Conservation (phyloP, 208 protist genomes). For the Lotmaria passim region DNA sequence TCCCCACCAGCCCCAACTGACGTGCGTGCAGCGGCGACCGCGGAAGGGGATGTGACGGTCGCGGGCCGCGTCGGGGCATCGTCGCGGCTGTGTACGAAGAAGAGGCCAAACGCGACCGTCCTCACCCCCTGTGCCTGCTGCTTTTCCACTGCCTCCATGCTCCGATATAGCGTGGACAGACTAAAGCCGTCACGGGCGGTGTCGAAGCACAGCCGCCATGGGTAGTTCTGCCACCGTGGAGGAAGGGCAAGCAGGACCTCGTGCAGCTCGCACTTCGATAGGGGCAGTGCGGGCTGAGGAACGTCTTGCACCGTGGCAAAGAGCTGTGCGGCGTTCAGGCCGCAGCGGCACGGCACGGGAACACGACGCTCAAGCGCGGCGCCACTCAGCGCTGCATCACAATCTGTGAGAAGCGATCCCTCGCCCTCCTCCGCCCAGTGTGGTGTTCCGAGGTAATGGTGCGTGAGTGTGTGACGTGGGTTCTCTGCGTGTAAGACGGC, state of each 20-base stretch:
- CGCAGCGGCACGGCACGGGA: slow-evolving; percentile 11
- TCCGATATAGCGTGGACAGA: slow-evolving; percentile 55
- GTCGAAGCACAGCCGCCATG: slow-evolving; percentile 64
- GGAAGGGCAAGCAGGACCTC: slow-evolving; percentile 53
- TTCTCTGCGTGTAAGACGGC: background rate
- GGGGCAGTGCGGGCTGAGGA: slow-evolving; percentile 27
- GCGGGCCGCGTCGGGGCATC: background rate
- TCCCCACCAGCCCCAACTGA: too few relatives aligned
- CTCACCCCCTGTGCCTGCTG: slow-evolving; percentile 16
- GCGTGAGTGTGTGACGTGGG: background rate
- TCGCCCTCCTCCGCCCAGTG: too few relatives aligned
- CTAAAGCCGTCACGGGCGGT: slow-evolving; percentile 63
- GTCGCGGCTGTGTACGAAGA: slow-evolving; percentile 35
- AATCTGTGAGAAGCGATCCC: too few relatives aligned
- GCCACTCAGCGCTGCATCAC: background rate
- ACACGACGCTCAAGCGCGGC: background rate
- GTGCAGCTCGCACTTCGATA: slow-evolving; percentile 59
- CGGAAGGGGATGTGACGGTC: background rate
- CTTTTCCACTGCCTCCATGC: slow-evolving; percentile 46
- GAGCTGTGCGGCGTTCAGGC: slow-evolving; percentile 25
- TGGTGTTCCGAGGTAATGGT: background rate
- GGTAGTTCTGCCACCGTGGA: slow-evolving; percentile 48
- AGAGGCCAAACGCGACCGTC: slow-evolving; percentile 47
- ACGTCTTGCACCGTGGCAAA: slow-evolving; percentile 22
- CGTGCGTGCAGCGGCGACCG: too few relatives aligned